These are phyloP conservation scores for Phytomonas sp. DNA, from an alignment of 208 protist genomes.

Conservation along the genomic window DNA sequence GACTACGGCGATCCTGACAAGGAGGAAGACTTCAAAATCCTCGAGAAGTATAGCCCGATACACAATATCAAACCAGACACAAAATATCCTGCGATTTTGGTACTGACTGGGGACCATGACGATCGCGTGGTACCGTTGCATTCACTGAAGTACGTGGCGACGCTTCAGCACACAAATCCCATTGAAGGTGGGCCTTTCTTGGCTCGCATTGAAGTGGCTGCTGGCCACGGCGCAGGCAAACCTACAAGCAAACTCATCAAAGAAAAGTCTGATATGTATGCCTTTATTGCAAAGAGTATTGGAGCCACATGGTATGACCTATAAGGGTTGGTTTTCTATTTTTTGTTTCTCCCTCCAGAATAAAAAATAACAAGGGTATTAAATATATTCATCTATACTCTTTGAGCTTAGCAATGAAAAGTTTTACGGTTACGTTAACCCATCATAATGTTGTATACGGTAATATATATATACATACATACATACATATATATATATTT, in stretches of 20 bases:
- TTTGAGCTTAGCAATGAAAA: not conserved
- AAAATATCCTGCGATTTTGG: conserved; percentile 87
- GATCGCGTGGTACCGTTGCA: conserved; percentile 95
- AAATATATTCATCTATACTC: not conserved
- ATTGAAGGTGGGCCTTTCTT: conserved; percentile 62
- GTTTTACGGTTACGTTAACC: not conserved
- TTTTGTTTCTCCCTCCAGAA: conserved; percentile 8
- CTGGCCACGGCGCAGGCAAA: conserved; percentile 90
- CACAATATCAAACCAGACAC: conserved; percentile 82
- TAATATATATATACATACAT: not conserved
- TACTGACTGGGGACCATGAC: conserved; percentile 93
- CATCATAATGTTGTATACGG: not conserved
- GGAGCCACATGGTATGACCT: conserved; percentile 55
- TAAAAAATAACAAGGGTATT: not conserved
- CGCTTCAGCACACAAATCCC: conserved; percentile 87
- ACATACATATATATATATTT: not conserved
- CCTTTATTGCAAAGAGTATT: conserved; percentile 86
- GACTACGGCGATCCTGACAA: conserved; percentile 92
- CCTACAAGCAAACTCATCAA: conserved; percentile 83
- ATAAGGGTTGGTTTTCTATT: conserved; percentile 1
- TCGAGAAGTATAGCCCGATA: conserved; percentile 92
- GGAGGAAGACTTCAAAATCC: conserved; percentile 85
- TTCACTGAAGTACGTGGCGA: conserved; percentile 92
- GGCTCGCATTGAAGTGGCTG: conserved; percentile 73
- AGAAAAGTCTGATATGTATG: conserved; percentile 87